Conservation (phyloP, 2,329 filamentous ascomycete species). For the Coniochaeta sp. region DNA sequence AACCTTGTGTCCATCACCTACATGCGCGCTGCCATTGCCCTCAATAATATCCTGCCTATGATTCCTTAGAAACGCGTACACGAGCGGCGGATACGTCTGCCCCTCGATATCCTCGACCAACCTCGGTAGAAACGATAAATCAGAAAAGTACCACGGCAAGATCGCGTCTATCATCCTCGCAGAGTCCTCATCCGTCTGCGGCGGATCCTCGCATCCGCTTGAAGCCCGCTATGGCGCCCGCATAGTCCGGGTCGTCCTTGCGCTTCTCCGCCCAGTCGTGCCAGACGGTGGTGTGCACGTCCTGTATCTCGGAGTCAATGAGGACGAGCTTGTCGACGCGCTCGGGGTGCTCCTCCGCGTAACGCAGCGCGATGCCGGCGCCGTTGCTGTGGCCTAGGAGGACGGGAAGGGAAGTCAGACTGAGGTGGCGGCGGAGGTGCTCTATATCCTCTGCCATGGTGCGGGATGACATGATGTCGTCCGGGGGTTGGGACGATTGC, state of each 20-base stretch:
- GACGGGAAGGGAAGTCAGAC: not conserved
- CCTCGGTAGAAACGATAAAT: no score
- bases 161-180: not conserved
- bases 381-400: not conserved
- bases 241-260: constrained; percentile 1
- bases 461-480: not conserved
- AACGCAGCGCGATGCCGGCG: constrained; percentile 1
- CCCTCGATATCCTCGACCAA: not conserved
- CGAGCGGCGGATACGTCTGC: not conserved
- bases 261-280: not conserved
- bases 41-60: not conserved
- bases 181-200: not conserved
- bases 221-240: not conserved
- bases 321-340: constrained; percentile 1
- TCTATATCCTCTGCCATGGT: constrained; percentile 3
- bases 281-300: not conserved
- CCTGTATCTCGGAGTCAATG: constrained; percentile 1
- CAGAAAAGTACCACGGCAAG: constrained; percentile 5
- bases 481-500: not conserved
- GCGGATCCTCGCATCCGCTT: not conserved
- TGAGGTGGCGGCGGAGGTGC: not conserved
- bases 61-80: not conserved
- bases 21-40: not conserved
- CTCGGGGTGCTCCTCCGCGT: not conserved
- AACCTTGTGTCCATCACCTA: not conserved